Conservation (phyloP, 352 stramenopile species). For the Phytophthora gonapodyides region DNA sequence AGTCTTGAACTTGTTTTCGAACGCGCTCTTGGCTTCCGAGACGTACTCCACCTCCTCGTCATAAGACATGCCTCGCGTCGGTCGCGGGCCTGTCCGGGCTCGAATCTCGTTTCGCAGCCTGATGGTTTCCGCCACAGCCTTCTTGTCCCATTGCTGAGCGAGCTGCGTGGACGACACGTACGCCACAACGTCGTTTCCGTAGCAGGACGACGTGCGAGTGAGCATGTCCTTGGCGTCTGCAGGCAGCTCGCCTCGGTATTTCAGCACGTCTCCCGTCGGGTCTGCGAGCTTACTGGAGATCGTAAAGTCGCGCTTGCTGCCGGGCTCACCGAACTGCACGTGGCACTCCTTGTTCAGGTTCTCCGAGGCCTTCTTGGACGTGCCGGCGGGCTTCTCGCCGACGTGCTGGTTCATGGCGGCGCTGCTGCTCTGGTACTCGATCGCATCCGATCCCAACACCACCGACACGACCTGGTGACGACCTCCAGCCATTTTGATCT, state of each 20-base stretch:
- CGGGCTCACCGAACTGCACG: constrained; percentile 67
- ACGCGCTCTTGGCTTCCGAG: constrained; percentile 73
- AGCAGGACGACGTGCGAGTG: constrained; percentile 58
- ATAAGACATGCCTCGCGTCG: constrained; percentile 69
- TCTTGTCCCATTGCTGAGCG: constrained; percentile 72
- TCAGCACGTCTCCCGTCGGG: constrained; percentile 66
- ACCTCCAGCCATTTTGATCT: constrained; percentile 21
- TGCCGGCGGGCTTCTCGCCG: constrained; percentile 19
- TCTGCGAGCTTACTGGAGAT: constrained; percentile 59
- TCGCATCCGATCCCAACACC: constrained; percentile 63
- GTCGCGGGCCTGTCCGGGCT: constrained; percentile 56
- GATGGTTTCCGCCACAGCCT: constrained; percentile 58
- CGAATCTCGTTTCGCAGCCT: constrained; percentile 69
- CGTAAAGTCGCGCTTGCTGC: constrained; percentile 61
- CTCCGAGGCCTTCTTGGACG: constrained; percentile 16
- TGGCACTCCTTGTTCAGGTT: constrained; percentile 73
- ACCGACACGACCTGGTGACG: constrained; percentile 61
- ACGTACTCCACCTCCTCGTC: constrained; percentile 83
- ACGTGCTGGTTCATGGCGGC: constrained; percentile 51
- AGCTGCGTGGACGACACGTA: constrained; percentile 70
- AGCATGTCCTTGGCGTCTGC: constrained; percentile 59
- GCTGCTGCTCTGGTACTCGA: constrained; percentile 60
- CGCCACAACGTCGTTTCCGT: constrained; percentile 53
- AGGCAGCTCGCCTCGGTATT: constrained; percentile 62
- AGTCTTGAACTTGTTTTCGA: constrained; percentile 71